Base-by-base conservation (phyloP, 2,329 filamentous ascomycete species). In the Talaromyces sp. region DNA sequence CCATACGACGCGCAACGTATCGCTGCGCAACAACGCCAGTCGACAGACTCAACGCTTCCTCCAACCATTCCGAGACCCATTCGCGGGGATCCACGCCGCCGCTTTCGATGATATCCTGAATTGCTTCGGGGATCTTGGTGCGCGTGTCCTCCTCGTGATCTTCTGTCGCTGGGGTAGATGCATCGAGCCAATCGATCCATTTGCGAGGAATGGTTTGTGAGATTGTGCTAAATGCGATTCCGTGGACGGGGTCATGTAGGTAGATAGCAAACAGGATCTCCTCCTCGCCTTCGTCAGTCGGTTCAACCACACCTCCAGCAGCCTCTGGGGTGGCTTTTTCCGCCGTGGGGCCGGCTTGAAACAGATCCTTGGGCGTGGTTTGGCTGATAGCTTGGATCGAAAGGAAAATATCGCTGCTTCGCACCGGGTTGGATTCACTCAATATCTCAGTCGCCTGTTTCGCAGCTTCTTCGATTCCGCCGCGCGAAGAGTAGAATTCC, bases 1-100 rank as follows among this genome's bases (percentile, higher is more conserved):
- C 94, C 95, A 99, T 99, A 65, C 95, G 84, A 67, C 91, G 87
- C 4, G 95, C 94, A 22, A 99, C 95, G 75, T 99, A 99, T 69
- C 93, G 85, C 84, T 99, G 95, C 2, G 95, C 95, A 3, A 98
- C 89, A 7, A 97, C 83, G 19, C 95, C 94, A 0, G 96, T 86
- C 3, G 88, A 86, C 58, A 98, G 81, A 47, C 84, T 88, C 36
- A 99, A 83, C 0, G 89, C 82, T 80, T 98, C 94, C 80, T 98
- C 94, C 56, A 99, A 86, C 95, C 95, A 99, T 78, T 98, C 95
- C 2, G 93, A 91, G 43, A 97, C 91, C 95, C 95, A 99, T 77
- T 99, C 95, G 65, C 95, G 85, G 0, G 95, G 95, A 74, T 99
- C 95, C 1, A 98, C 92, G 10, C 87, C 88, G 17, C 88, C 88